Evolutionary conservation across 176 grass and related monocot genomes (phyloP).

Genomic region (Secale cereale): DNA sequence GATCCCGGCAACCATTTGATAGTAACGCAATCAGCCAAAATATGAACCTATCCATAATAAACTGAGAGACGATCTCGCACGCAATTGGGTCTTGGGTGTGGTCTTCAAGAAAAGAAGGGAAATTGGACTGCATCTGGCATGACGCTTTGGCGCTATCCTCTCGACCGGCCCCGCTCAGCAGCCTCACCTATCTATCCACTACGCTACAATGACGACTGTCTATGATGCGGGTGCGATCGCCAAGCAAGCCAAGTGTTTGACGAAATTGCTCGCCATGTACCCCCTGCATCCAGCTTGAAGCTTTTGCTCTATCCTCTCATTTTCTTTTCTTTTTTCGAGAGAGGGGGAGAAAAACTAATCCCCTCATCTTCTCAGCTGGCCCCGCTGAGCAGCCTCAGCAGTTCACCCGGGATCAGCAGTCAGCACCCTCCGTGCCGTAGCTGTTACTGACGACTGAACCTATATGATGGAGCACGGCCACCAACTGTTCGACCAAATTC

Average conservation of each 20-base stretch:
- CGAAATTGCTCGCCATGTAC: no score
- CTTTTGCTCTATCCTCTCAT: no score
- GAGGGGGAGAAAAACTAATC: no score
- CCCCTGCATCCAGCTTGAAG: no score
- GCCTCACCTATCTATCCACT: background rate
- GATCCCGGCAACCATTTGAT: background rate
- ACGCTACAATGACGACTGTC: no score
- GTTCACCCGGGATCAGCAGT: background rate
- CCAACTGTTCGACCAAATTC: conserved; percentile 25
- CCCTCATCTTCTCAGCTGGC: no score
- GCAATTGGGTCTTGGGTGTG: background rate
- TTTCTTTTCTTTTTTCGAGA: no score
- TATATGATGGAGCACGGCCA: background rate
- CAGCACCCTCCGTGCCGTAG: background rate
- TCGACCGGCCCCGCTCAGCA: background rate
- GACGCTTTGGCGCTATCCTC: background rate
- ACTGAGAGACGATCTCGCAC: background rate
- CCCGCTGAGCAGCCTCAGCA: background rate
- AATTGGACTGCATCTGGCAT: background rate
- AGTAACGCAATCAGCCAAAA: background rate
- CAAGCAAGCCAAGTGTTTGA: no score
- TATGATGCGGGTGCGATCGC: no score
- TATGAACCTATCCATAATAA: background rate
- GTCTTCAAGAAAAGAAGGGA: background rate
- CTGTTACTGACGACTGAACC: background rate